Percentiles rank a stretch among this genome's conserved stretches.
phyloP scores from a whole-genome alignment of 73 alveolate genomes.

The Stentor roeselii region DNA sequence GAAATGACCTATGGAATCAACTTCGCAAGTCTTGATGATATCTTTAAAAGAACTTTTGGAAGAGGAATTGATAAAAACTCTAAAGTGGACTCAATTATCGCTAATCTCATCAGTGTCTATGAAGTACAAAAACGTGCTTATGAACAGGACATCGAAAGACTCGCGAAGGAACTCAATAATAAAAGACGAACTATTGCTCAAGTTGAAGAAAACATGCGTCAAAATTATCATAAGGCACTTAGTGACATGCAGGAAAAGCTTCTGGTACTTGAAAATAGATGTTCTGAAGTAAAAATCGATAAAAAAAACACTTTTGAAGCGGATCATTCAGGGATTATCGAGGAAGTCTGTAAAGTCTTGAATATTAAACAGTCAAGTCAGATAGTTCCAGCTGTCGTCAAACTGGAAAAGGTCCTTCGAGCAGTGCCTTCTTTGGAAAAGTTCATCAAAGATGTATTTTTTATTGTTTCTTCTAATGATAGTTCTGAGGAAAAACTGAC shows the following conservation, averaged over 20 bases:
- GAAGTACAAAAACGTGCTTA: not conserved
- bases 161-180: not conserved
- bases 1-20: not conserved
- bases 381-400: slow-evolving; percentile 10
- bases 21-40: not conserved
- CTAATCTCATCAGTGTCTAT: not conserved
- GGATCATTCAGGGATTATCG: not conserved
- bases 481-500: not conserved
- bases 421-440: slow-evolving; percentile 14
- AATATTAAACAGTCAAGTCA: not conserved
- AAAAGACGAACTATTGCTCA: not conserved
- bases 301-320: not conserved
- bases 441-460: slow-evolving; percentile 4
- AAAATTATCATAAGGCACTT: not conserved
- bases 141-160: not conserved
- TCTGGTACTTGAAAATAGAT: not conserved
- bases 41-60: not conserved
- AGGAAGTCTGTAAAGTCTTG: slow-evolving; percentile 10
- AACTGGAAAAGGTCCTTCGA: slow-evolving; percentile 16
- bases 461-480: not conserved
- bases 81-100: not conserved
- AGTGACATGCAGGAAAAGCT: not conserved
- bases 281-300: not conserved
- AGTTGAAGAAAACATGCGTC: not conserved
- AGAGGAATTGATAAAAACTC: not conserved